Evolutionary conservation across 441 rosid species (phyloP).

Genomic region (Eruca vesicaria): DNA sequence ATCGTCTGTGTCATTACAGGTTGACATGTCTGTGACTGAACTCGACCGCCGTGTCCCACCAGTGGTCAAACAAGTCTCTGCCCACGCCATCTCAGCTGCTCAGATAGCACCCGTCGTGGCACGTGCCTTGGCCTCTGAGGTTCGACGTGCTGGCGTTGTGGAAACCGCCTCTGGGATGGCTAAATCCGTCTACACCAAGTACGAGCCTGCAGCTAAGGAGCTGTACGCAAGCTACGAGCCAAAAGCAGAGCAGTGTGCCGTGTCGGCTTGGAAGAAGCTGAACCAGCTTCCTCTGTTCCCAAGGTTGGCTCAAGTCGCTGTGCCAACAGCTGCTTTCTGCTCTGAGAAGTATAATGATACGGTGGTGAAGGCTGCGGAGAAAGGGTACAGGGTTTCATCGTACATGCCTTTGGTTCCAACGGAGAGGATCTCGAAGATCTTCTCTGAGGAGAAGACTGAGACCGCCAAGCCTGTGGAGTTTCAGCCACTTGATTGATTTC

Average conservation of each 20-base stretch:
- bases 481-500: conserved; percentile 22
- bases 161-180: conserved; percentile 75
- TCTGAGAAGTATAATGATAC: conserved; percentile 82
- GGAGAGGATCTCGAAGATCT: conserved; percentile 73
- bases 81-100: conserved; percentile 66
- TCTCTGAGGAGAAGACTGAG: conserved; percentile 40
- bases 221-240: conserved; percentile 82
- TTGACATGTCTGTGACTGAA: conserved; percentile 62
- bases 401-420: conserved; percentile 90
- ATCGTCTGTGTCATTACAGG: conserved; percentile 39
- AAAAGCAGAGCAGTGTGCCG: conserved; percentile 78
- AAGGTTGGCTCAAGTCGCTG: conserved; percentile 62
- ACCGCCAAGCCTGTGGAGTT: conserved; percentile 41
- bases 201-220: conserved; percentile 79
- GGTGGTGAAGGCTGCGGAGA: conserved; percentile 61
- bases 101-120: conserved; percentile 74
- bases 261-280: conserved; percentile 78
- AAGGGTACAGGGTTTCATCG: conserved; percentile 68
- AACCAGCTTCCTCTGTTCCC: conserved; percentile 86
- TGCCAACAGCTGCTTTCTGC: conserved; percentile 84
- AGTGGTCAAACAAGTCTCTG: conserved; percentile 66
- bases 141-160: conserved; percentile 66
- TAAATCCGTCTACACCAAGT: conserved; percentile 66
- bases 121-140: conserved; percentile 62
- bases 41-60: conserved; percentile 71